Percentiles rank a stretch among this genome's conserved stretches.
phyloP scores from a whole-genome alignment of 2,329 filamentous ascomycete genomes.

The Penicillium sp. region DNA sequence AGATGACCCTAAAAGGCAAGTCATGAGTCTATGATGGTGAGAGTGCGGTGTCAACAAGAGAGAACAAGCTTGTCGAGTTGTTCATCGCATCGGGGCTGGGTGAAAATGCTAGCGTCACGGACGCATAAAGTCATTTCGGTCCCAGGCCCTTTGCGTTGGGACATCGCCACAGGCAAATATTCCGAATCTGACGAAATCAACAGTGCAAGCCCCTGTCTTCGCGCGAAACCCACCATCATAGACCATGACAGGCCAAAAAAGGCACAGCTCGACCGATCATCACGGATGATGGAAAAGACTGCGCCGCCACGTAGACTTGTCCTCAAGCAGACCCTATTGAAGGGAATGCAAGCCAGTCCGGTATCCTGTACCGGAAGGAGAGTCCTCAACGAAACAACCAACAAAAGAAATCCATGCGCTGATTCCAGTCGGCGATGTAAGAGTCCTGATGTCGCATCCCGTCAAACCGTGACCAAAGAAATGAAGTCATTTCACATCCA shows the following conservation, averaged over 20 bases:
- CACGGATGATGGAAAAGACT: slow-evolving; percentile 36
- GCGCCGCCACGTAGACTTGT: slow-evolving; percentile 28
- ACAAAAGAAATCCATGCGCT: slow-evolving; percentile 18
- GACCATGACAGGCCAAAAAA: slow-evolving; percentile 21
- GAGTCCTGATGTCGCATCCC: slow-evolving; percentile 2
- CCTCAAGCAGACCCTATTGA: slow-evolving; percentile 21
- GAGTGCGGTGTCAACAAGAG: neutral
- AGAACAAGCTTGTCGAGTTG: neutral
- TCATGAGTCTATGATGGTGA: slow-evolving; percentile 9
- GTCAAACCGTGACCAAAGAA: slow-evolving; percentile 35
- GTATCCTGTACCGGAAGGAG: slow-evolving; percentile 45
- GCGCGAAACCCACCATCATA: slow-evolving; percentile 11
- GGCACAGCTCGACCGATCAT: slow-evolving; percentile 35
- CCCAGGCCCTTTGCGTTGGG: slow-evolving; percentile 27
- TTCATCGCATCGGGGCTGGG: slow-evolving; percentile 15
- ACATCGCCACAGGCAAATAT: slow-evolving; percentile 35
- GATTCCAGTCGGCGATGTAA: slow-evolving; percentile 28
- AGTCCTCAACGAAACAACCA: slow-evolving; percentile 37
- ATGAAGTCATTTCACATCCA: slow-evolving; percentile 44
- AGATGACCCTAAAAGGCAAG: slow-evolving; percentile 56
- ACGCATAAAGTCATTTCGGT: slow-evolving; percentile 23
- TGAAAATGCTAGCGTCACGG: slow-evolving; percentile 37
- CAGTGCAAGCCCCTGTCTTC: slow-evolving; percentile 8
- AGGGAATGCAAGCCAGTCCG: slow-evolving; percentile 38
- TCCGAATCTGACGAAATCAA: slow-evolving; percentile 15